A percentile compares a stretch with the other conserved stretches of the same genome.
Conservation (phyloP, 768 basidiomycete species). For the Cubamyces sp. region DNA sequence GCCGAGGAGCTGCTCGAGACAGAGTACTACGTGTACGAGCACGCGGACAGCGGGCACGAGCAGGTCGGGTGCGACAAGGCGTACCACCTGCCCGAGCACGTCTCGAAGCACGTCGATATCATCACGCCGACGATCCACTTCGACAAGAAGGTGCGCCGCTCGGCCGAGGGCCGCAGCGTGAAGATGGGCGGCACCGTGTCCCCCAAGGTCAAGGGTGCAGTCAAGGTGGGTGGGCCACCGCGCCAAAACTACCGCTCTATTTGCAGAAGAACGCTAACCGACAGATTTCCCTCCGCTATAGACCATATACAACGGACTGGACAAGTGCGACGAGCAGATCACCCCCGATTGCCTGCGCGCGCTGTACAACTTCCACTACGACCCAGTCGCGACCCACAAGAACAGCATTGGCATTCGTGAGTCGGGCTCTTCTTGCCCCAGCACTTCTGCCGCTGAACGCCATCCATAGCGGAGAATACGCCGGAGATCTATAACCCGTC, state of each 20-base stretch:
- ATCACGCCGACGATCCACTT: conserved; percentile 77
- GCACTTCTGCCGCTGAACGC: too few relatives aligned
- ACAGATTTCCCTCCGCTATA: neutral
- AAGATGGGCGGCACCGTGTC: conserved; percentile 24
- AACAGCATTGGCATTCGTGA: conserved; percentile 39
- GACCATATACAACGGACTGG: conserved; percentile 24
- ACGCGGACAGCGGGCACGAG: conserved; percentile 51
- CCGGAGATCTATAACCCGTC: conserved; percentile 45
- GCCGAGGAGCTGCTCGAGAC: conserved; percentile 48
- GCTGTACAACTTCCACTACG: conserved; percentile 38
- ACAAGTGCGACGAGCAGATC: conserved; percentile 35
- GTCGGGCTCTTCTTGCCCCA: neutral
- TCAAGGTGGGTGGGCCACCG: conserved; percentile 4
- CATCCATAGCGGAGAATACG: conserved; percentile 45
- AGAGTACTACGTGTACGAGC: conserved; percentile 62
- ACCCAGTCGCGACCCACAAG: conserved; percentile 27
- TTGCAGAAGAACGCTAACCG: neutral
- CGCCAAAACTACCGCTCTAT: too few relatives aligned
- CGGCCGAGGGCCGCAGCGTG: neutral
- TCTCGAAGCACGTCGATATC: conserved; percentile 65
- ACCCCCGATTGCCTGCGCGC: conserved; percentile 37
- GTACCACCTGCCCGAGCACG: conserved; percentile 64
- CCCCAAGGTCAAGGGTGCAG: conserved; percentile 20
- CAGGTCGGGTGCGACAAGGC: conserved; percentile 61
- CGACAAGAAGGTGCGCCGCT: conserved; percentile 37